A percentile compares a stretch with the other conserved stretches of the same genome.
Evolutionary conservation across 352 stramenopile species (phyloP).

Genomic region (Globisporangium mamillatum): DNA sequence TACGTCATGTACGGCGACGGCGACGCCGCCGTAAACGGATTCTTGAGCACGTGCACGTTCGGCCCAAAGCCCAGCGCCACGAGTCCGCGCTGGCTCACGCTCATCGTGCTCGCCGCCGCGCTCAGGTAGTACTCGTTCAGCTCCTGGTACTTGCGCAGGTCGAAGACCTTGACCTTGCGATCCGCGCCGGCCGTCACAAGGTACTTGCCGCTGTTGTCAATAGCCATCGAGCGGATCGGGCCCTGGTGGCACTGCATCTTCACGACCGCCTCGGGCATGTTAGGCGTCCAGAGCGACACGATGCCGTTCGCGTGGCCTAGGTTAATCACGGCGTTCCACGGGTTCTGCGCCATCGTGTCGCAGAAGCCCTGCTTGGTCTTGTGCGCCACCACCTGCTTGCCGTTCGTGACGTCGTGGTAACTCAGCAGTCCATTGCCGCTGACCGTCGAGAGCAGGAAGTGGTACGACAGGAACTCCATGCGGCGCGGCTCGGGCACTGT

Average conservation of each 20-base stretch:
- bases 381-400: slow-evolving; percentile 90
- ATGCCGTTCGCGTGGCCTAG: slow-evolving; percentile 96
- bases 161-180: slow-evolving; percentile 96
- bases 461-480: slow-evolving; percentile 98
- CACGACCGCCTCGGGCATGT: slow-evolving; percentile 91
- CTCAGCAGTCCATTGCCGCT: slow-evolving; percentile 89
- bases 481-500: slow-evolving; percentile 89
- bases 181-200: slow-evolving; percentile 96
- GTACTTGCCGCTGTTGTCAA: slow-evolving; percentile 93
- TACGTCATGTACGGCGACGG: slow-evolving; percentile 91
- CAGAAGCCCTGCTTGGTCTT: slow-evolving; percentile 92
- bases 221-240: slow-evolving; percentile 88
- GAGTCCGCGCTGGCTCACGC: slow-evolving; percentile 95
- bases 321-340: slow-evolving; percentile 96
- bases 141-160: slow-evolving; percentile 96
- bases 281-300: slow-evolving; percentile 98
- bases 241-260: slow-evolving; percentile 98
- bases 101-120: slow-evolving; percentile 85
- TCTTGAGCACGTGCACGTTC: slow-evolving; percentile 92
- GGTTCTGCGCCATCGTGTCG: slow-evolving; percentile 93
- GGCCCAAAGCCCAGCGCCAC: slow-evolving; percentile 93
- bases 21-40: slow-evolving; percentile 75
- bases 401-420: slow-evolving; percentile 97
- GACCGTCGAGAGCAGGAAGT: slow-evolving; percentile 97
- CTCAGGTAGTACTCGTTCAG: slow-evolving; percentile 93